Percentiles rank a stretch among this genome's conserved stretches.
phyloP scores from a whole-genome alignment of 805 yeast genomes.

The Candida coquimbonensis region DNA sequence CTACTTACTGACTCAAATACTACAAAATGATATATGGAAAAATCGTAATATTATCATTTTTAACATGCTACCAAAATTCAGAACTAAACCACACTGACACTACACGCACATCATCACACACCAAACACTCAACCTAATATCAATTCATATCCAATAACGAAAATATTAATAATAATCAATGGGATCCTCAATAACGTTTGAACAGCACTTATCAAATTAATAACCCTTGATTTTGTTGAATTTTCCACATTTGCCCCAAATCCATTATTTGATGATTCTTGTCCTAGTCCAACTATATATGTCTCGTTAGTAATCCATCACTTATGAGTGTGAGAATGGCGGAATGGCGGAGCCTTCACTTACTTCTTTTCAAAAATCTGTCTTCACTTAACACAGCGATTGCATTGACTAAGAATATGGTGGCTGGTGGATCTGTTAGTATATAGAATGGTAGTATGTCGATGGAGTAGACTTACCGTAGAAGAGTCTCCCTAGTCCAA shows the following conservation, averaged over 20 bases:
- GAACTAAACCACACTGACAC: too few species aligned
- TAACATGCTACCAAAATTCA: too few species aligned
- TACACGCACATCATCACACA: too few species aligned
- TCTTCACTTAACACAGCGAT: slow-evolving; percentile 78
- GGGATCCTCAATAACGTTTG: slow-evolving; percentile 75
- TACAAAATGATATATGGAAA: too few species aligned
- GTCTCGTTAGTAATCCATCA: neutral
- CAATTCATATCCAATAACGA: slow-evolving; percentile 65
- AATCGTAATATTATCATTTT: too few species aligned
- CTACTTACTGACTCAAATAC: too few species aligned
- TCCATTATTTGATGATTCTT: slow-evolving; percentile 28
- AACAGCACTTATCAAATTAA: slow-evolving; percentile 64
- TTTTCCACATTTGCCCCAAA: slow-evolving; percentile 39
- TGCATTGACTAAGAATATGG: slow-evolving; percentile 56
- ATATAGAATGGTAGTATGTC: neutral
- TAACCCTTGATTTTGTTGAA: slow-evolving; percentile 49
- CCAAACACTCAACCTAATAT: slow-evolving; percentile 42
- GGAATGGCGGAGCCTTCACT: slow-evolving; percentile 18
- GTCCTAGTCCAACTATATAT: slow-evolving; percentile 37
- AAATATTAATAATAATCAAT: slow-evolving; percentile 56
- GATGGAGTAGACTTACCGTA: slow-evolving; percentile 29
- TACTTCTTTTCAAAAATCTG: slow-evolving; percentile 62
- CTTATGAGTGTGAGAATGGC: neutral
- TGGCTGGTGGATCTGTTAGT: slow-evolving; percentile 19
- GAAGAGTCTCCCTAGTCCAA: slow-evolving; percentile 54